phyloP scores from a whole-genome alignment of 306 rosid genomes.

The Canavalia ensiformis region DNA sequence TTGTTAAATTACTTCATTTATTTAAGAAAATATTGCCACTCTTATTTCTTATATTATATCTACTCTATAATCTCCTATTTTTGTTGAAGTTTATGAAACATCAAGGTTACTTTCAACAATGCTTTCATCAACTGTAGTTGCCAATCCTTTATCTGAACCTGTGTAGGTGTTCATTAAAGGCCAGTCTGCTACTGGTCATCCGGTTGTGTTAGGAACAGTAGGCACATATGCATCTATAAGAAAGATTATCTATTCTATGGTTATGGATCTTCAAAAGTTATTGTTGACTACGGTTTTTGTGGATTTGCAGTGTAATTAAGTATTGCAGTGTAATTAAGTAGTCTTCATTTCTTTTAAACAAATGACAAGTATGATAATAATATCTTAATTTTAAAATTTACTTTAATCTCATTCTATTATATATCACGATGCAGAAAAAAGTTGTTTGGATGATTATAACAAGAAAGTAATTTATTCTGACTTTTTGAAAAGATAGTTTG shows the following conservation, averaged over 20 bases:
- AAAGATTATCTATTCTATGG: neutral
- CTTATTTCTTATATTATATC: constrained; percentile 27
- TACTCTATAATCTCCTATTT: constrained; percentile 22
- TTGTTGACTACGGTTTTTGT: constrained; percentile 11
- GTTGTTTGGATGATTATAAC: constrained; percentile 15
- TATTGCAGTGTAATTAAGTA: neutral
- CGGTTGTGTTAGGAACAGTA: neutral
- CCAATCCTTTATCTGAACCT: neutral
- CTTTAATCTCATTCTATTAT: constrained; percentile 11
- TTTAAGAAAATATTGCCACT: neutral
- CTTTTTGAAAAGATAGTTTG: neutral
- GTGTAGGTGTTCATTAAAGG: neutral
- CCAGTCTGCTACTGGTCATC: neutral
- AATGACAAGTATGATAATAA: neutral
- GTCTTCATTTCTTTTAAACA: constrained; percentile 16
- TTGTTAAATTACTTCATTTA: neutral
- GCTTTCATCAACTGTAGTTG: neutral
- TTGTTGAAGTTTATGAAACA: constrained; percentile 26
- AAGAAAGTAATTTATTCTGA: neutral
- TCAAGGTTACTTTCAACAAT: constrained; percentile 15
- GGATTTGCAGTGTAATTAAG: constrained; percentile 1
- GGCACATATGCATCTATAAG: neutral
- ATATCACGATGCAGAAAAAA: constrained; percentile 31
- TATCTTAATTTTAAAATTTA: neutral
- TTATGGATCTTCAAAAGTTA: neutral